Percentiles rank a stretch among this genome's conserved stretches.
Conservation (phyloP, 805 yeast genomes). For the Sugiyamaella mastotermitis region DNA sequence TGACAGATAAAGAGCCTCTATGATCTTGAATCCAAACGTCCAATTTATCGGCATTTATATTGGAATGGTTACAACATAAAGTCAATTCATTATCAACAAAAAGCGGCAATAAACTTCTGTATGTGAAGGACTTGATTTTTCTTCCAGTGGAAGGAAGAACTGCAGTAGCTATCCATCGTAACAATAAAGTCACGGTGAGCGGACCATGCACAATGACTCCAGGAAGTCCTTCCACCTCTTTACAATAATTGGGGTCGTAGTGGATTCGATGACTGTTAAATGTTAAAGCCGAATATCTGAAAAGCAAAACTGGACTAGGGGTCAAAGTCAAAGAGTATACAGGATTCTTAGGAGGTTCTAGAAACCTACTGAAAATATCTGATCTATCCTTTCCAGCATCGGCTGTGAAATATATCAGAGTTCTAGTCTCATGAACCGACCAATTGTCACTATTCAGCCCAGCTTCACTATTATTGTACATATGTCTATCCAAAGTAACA, state of each 20-base stretch:
- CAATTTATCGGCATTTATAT: conserved; percentile 31
- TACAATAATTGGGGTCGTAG: conserved; percentile 54
- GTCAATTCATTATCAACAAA: conserved; percentile 35
- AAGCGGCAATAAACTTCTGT: conserved; percentile 47
- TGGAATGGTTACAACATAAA: conserved; percentile 16
- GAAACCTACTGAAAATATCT: conserved; percentile 15
- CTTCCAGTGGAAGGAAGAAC: conserved; percentile 15
- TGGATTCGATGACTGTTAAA: conserved; percentile 84
- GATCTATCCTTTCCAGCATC: conserved; percentile 21
- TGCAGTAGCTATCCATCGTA: conserved; percentile 42
- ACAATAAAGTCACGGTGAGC: conserved; percentile 52
- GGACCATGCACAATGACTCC: conserved; percentile 77
- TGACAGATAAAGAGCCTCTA: conserved; percentile 16
- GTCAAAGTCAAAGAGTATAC: conserved; percentile 25
- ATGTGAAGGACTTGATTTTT: conserved; percentile 34
- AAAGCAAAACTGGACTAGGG: conserved; percentile 41
- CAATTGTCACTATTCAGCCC: conserved; percentile 15
- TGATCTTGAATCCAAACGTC: conserved; percentile 25
- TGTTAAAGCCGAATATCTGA: conserved; percentile 68
- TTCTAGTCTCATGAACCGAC: conserved; percentile 47
- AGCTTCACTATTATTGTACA: conserved; percentile 24
- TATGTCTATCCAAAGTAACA: conserved; percentile 51
- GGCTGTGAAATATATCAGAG: conserved; percentile 52
- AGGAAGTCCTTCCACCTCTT: conserved; percentile 51
- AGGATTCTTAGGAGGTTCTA: conserved; percentile 10